These are phyloP conservation scores for Chalciporus pseudorubinellus DNA, from an alignment of 768 basidiomycete species.

Conservation along the genomic window DNA sequence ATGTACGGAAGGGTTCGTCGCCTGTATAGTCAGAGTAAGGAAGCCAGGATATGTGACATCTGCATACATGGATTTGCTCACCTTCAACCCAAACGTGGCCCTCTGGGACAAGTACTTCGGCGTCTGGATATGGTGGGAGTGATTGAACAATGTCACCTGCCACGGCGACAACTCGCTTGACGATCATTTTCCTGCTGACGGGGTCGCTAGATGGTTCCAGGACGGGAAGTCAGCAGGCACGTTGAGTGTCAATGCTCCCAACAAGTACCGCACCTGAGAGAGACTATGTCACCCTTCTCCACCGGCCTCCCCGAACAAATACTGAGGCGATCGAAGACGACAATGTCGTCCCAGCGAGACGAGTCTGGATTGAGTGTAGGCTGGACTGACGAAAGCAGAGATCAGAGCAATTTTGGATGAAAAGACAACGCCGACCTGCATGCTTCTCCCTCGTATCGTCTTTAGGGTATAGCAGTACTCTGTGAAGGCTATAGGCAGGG, in stretches of 20 bases:
- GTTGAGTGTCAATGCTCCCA: too few species aligned
- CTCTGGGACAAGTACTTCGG: slow-evolving; percentile 51
- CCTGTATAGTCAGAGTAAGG: neutral
- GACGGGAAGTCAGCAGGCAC: neutral
- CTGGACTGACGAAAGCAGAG: slow-evolving; percentile 41
- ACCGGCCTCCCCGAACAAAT: slow-evolving; percentile 37
- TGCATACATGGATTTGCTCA: slow-evolving; percentile 23
- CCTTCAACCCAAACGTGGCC: slow-evolving; percentile 80
- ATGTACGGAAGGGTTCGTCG: slow-evolving; percentile 40
- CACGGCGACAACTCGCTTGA: slow-evolving; percentile 66
- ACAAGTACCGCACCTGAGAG: slow-evolving; percentile 49
- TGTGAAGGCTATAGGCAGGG: slow-evolving; percentile 46
- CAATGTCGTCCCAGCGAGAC: slow-evolving; percentile 59
- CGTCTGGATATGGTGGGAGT: slow-evolving; percentile 62
- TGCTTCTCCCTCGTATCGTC: slow-evolving; percentile 59
- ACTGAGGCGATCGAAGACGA: slow-evolving; percentile 56
- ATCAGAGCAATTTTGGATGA: neutral
- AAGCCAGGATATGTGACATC: neutral
- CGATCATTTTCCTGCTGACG: slow-evolving; percentile 44
- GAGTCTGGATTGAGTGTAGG: slow-evolving; percentile 73
- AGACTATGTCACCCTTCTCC: slow-evolving; percentile 63
- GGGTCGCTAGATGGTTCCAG: slow-evolving; percentile 51
- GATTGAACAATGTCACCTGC: slow-evolving; percentile 65
- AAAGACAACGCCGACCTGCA: slow-evolving; percentile 54
- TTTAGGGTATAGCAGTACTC: slow-evolving; percentile 53